These are phyloP conservation scores for Pleurotus djamor DNA, from an alignment of 768 basidiomycete genomes.

Conservation along the genomic window DNA sequence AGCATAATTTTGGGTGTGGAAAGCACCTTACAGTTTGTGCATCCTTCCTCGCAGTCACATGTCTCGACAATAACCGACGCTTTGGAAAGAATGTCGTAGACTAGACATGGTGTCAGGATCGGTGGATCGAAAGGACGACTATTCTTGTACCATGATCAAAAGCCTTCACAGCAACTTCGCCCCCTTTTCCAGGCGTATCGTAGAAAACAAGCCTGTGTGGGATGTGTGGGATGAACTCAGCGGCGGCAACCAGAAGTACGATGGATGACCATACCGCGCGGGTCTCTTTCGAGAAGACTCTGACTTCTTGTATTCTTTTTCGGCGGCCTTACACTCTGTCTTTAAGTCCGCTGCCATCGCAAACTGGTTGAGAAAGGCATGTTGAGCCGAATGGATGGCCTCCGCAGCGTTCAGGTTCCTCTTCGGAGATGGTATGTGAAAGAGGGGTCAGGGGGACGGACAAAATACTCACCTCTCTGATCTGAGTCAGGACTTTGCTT, in stretches of 20 bases:
- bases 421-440: constrained; percentile 31
- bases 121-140: background rate
- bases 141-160: constrained; percentile 68
- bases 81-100: constrained; percentile 54
- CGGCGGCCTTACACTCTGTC: constrained; percentile 81
- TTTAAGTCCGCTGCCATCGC: constrained; percentile 63
- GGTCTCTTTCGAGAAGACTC: constrained; percentile 64
- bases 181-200: constrained; percentile 66
- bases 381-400: constrained; percentile 83
- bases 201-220: constrained; percentile 72
- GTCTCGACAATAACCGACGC: constrained; percentile 55
- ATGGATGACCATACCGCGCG: constrained; percentile 42
- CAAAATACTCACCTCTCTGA: constrained; percentile 34
- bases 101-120: constrained; percentile 23
- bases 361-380: constrained; percentile 81
- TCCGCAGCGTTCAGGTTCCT: constrained; percentile 61
- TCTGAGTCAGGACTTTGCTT: constrained; percentile 42
- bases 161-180: constrained; percentile 72
- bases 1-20: background rate
- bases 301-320: constrained; percentile 64
- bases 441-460: constrained; percentile 51
- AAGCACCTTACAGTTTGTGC: constrained; percentile 53
- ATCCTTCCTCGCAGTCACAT: constrained; percentile 72
- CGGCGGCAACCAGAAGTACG: no score
- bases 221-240: background rate